phyloP scores from a whole-genome alignment of 2,329 filamentous ascomycete genomes.

The Pseudogymnoascus pannorum region DNA sequence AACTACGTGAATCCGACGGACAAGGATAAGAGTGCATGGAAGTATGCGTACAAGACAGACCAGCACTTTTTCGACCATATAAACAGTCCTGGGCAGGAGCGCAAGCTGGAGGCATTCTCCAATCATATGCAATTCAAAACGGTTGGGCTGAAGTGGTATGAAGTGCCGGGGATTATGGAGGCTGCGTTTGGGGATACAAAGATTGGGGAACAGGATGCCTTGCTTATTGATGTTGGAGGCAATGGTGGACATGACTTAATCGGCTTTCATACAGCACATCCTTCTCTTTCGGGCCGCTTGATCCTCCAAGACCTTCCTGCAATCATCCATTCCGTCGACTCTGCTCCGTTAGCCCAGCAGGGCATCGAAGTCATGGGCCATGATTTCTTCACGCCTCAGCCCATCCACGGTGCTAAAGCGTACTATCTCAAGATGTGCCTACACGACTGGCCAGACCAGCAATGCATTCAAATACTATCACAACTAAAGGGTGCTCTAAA shows the following conservation, averaged over 20 bases:
- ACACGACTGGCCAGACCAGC: conserved; percentile 35
- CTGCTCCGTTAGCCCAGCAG: background rate
- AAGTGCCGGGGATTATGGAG: conserved; percentile 8
- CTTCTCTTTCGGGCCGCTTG: background rate
- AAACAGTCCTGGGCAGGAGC: conserved; percentile 3
- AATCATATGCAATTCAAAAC: conserved; percentile 10
- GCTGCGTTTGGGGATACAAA: background rate
- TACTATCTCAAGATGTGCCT: conserved; percentile 32
- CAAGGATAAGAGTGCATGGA: conserved; percentile 10
- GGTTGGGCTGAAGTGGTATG: conserved; percentile 10
- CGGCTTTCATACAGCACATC: background rate
- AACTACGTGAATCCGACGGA: conserved; percentile 9
- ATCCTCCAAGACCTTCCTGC: conserved; percentile 13
- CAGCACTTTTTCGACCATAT: conserved; percentile 9
- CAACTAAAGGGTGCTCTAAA: conserved; percentile 20
- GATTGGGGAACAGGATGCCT: background rate
- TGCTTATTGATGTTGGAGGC: conserved; percentile 15
- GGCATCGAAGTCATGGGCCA: conserved; percentile 25
- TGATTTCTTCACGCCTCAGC: conserved; percentile 30
- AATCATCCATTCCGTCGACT: conserved; percentile 1
- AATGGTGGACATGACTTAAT: conserved; percentile 12
- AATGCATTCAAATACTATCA: conserved; percentile 27
- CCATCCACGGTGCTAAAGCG: conserved; percentile 25
- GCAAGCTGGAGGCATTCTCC: background rate
- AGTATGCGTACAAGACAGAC: conserved; percentile 9